Evolutionary conservation across 345 rosid species (phyloP).

Genomic region (Camelina sativa): DNA sequence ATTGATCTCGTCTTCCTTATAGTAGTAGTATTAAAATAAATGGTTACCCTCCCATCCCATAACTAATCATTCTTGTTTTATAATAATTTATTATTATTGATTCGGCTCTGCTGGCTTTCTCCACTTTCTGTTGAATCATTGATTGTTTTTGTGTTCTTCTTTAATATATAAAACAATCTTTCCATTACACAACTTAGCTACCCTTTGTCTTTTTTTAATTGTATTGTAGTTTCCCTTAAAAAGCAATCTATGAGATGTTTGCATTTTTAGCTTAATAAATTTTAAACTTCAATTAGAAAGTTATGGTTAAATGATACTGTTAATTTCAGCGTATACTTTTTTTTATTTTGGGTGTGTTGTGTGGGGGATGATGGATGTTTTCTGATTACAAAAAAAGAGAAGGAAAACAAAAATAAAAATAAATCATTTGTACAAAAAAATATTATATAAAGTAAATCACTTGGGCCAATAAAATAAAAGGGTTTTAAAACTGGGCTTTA

Average conservation of each 20-base stretch:
- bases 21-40: too few relatives aligned
- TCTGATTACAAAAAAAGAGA: background rate
- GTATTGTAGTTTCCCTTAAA: background rate
- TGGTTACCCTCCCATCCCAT: background rate
- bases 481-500: background rate
- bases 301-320: too few relatives aligned
- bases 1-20: slow-evolving; percentile 31
- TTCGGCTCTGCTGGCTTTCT: slow-evolving; percentile 34
- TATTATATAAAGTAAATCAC: background rate
- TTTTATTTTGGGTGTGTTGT: too few relatives aligned
- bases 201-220: background rate
- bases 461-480: background rate
- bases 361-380: background rate
- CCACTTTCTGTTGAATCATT: slow-evolving; percentile 27
- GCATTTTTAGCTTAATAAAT: background rate
- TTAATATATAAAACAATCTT: background rate
- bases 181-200: slow-evolving; percentile 1
- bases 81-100: background rate
- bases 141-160: background rate
- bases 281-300: too few relatives aligned
- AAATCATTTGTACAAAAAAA: too few relatives aligned
- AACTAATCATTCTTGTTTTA: slow-evolving; percentile 23
- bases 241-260: slow-evolving; percentile 16
- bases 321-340: too few relatives aligned
- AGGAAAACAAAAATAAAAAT: background rate